Evolutionary conservation across 495 filamentous ascomycete species (phyloP).

Genomic region (Tuber melanosporum): DNA sequence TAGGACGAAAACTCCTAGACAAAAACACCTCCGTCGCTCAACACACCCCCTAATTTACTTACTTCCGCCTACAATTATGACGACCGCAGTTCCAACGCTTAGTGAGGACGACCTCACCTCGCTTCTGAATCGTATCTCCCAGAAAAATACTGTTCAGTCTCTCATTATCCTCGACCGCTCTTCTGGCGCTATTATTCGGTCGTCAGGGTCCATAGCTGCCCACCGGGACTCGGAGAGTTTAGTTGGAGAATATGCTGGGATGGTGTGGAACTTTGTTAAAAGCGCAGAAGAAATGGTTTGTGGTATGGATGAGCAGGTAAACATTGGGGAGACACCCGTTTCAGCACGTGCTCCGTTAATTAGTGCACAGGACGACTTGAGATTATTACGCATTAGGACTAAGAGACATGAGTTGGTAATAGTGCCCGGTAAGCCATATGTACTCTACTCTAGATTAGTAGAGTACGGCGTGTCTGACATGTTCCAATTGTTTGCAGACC

Average conservation of each 20-base stretch:
- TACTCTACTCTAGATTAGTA: neutral
- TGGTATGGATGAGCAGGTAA: slow-evolving; percentile 38
- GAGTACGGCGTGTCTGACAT: neutral
- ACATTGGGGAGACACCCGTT: neutral
- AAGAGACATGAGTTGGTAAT: slow-evolving; percentile 56
- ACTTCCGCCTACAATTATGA: slow-evolving; percentile 8
- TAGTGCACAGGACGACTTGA: slow-evolving; percentile 31
- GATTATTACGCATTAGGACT: slow-evolving; percentile 40
- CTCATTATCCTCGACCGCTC: slow-evolving; percentile 36
- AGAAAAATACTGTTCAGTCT: slow-evolving; percentile 37
- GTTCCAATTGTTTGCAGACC: slow-evolving; percentile 15
- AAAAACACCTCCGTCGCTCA: neutral
- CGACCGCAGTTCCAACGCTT: slow-evolving; percentile 22
- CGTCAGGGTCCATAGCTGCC: slow-evolving; percentile 37
- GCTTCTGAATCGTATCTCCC: slow-evolving; percentile 37
- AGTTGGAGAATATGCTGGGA: slow-evolving; percentile 36
- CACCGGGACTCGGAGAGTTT: slow-evolving; percentile 35
- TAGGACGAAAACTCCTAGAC: neutral
- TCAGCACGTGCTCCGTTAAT: slow-evolving; percentile 5
- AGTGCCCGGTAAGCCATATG: slow-evolving; percentile 46
- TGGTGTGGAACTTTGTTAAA: slow-evolving; percentile 41
- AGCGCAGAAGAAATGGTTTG: slow-evolving; percentile 38
- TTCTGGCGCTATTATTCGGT: slow-evolving; percentile 37
- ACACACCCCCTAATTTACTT: neutral
- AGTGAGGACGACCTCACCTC: slow-evolving; percentile 36